Conservation (phyloP, 208 protist genomes). For the Leishmania aethiopica region DNA sequence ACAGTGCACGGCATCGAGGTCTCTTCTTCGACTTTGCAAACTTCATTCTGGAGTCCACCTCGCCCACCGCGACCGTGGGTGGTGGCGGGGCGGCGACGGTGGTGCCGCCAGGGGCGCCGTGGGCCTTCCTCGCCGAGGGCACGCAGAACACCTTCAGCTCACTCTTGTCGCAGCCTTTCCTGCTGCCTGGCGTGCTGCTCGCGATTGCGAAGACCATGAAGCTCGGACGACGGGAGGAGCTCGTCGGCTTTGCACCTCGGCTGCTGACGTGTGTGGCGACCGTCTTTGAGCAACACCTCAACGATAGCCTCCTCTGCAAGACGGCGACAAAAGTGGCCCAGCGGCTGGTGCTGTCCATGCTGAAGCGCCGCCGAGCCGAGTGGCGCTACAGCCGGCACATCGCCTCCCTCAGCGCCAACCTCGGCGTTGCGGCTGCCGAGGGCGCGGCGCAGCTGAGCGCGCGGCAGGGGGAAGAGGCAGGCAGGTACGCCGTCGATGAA, state of each 20-base stretch:
- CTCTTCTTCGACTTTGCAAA: constrained; percentile 71
- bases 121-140: constrained; percentile 24
- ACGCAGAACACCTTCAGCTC: constrained; percentile 30
- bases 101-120: constrained; percentile 14
- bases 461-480: not conserved
- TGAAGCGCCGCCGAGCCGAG: constrained; percentile 77
- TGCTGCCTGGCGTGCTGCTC: constrained; percentile 82
- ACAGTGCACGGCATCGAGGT: constrained; percentile 67
- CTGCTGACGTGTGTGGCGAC: constrained; percentile 50
- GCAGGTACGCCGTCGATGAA: constrained; percentile 30
- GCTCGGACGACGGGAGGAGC: constrained; percentile 86
- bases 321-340: constrained; percentile 91
- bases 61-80: not conserved
- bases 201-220: constrained; percentile 93
- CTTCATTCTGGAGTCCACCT: constrained; percentile 29
- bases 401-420: constrained; percentile 70
- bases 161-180: constrained; percentile 26
- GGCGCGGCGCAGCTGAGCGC: not conserved
- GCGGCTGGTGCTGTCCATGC: constrained; percentile 87
- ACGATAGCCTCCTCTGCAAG: constrained; percentile 84
- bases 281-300: constrained; percentile 30
- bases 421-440: constrained; percentile 30
- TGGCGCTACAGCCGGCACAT: constrained; percentile 93
- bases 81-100: not conserved
- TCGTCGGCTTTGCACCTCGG: constrained; percentile 60